Base-by-base conservation (phyloP, 176 grass and related monocot species). In the Typha latifolia region DNA sequence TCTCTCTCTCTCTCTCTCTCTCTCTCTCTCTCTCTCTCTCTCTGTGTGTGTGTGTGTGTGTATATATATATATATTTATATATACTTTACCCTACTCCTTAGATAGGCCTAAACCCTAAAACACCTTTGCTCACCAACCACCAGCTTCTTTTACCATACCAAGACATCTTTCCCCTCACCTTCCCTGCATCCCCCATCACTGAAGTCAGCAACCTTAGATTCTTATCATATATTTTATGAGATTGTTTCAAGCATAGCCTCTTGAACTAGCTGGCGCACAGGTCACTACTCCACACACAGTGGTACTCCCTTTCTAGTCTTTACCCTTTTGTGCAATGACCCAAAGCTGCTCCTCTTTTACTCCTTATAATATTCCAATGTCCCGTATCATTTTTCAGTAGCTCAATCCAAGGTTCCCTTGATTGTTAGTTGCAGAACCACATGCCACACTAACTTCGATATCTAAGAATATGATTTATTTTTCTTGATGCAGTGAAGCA, bases 281-380 rank as follows among this genome's bases (percentile, higher is more conserved):
- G 53, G 18, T 59, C 53, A 64, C 13, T 34, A 11, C 14, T 12
- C 26, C 31, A 43, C 27, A 43, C 15, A 59, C 15, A 21, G n/a
- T 19, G 16, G n/a, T 37, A 31, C 62, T 16, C 15, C n/a, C 13
- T 20, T 37, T 47, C n/a, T 47, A 14, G 32, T 65, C 32, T 47
- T 37, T 37, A n/a, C 63, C 32, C 63, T 47, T 43, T n/a, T 65
- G 27, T 65, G 16, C 63, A 64, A 65, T 12, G 32, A 43, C 31
- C 37, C 29, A 65, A 65, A 12, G 63, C 63, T 37, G 27, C 63
- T 65, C 32, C n/a, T 47, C 32, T 65, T 65, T 24, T 65, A 65
- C 63, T 65, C 32, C 7, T 15, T 16, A 12, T 11, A 16, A 59
- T 59, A 59, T 59, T 19, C 20, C 16, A 9, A 22, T 59, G 51